These are phyloP conservation scores for Aspergillus haitiensis DNA, from an alignment of 495 filamentous ascomycete genomes.

Conservation along the genomic window DNA sequence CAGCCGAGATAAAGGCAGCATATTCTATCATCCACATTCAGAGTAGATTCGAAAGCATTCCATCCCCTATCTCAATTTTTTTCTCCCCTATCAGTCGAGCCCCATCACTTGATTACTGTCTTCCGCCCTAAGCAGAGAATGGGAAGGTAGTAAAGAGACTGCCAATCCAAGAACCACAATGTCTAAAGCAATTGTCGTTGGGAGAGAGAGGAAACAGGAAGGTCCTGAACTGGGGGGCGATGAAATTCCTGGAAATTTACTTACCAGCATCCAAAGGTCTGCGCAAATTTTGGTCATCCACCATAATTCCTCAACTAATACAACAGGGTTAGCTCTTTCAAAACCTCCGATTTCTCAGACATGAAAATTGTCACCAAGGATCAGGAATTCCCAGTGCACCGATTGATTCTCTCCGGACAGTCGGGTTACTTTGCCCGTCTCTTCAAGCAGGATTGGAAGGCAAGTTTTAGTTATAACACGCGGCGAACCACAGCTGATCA, in stretches of 20 bases:
- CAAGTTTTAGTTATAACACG: conserved; percentile 14
- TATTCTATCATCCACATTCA: too few relatives aligned
- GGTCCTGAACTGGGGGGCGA: neutral
- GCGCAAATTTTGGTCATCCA: neutral
- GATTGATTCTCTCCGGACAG: conserved; percentile 37
- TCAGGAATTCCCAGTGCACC: conserved; percentile 39
- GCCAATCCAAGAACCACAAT: too few relatives aligned
- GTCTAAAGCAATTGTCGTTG: too few relatives aligned
- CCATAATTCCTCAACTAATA: neutral
- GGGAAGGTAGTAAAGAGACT: too few relatives aligned
- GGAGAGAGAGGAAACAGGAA: too few relatives aligned
- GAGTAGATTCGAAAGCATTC: too few relatives aligned
- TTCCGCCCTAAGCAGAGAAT: too few relatives aligned
- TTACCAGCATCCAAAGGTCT: neutral
- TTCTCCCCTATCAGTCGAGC: too few relatives aligned
- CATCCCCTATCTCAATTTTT: too few relatives aligned
- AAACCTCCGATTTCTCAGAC: conserved; percentile 34
- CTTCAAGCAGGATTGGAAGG: conserved; percentile 35
- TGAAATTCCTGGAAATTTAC: neutral
- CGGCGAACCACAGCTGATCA: neutral
- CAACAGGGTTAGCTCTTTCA: conserved; percentile 14
- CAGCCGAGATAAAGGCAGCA: too few relatives aligned
- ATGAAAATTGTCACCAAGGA: conserved; percentile 36
- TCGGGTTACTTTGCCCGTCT: conserved; percentile 40
- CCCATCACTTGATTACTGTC: too few relatives aligned